Percentiles rank a stretch among this genome's conserved stretches.
Conservation (phyloP, 73 alveolate species). For the Effrenium voratum region DNA sequence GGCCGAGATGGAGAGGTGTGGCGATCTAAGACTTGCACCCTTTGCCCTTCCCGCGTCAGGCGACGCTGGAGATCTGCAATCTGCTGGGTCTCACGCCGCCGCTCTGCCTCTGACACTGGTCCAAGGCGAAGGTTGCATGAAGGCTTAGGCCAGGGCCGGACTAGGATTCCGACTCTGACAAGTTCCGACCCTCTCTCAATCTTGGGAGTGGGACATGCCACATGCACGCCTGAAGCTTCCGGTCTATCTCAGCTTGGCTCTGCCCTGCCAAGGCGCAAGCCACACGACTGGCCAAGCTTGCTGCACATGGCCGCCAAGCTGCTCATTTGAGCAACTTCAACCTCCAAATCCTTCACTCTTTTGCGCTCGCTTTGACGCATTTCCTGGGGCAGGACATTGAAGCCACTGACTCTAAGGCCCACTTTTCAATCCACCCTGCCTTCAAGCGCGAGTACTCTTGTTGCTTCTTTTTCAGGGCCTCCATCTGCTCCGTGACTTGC, state of each 20-base stretch:
- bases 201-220: not conserved
- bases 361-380: slow-evolving; percentile 75
- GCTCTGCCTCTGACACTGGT: slow-evolving; percentile 8
- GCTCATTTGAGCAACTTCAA: slow-evolving; percentile 78
- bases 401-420: not conserved
- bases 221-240: slow-evolving; percentile 29
- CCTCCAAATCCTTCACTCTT: slow-evolving; percentile 81
- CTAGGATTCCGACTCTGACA: not conserved
- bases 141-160: not conserved
- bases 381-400: slow-evolving; percentile 3
- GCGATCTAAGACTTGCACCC: not conserved
- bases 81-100: slow-evolving; percentile 65
- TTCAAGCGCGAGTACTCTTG: slow-evolving; percentile 79
- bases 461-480: slow-evolving; percentile 79
- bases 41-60: slow-evolving; percentile 81
- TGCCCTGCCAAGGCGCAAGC: slow-evolving; percentile 3
- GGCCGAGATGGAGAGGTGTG: not conserved
- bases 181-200: not conserved
- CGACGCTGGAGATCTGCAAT: slow-evolving; percentile 57
- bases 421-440: not conserved
- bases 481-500: slow-evolving; percentile 81
- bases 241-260: slow-evolving; percentile 64
- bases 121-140: not conserved
- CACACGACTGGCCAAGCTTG: not conserved
- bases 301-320: not conserved